Evolutionary conservation across 1,284 basidiomycete species (phyloP).

Genomic region (Irpex lacteus): DNA sequence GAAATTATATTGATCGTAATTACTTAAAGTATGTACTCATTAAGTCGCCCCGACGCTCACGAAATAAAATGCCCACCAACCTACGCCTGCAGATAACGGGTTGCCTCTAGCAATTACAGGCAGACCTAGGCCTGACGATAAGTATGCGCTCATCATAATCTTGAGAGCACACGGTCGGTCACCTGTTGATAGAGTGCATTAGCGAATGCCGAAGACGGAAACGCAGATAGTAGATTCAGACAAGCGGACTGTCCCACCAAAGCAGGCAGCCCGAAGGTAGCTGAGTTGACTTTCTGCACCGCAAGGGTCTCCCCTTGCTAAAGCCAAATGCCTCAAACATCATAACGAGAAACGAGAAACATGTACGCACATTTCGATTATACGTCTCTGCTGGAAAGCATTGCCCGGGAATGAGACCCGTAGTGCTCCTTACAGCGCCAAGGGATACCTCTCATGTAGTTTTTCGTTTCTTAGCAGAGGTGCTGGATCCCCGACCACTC

Average conservation of each 20-base stretch:
- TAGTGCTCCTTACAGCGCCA: not conserved
- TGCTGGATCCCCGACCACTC: not conserved
- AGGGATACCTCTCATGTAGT: not conserved
- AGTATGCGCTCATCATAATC: too few relatives aligned
- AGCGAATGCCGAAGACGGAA: not conserved
- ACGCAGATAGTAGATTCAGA: conserved; percentile 26
- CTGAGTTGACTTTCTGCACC: conserved; percentile 62
- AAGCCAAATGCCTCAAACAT: conserved; percentile 95
- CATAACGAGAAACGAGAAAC: conserved; percentile 36
- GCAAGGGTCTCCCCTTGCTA: conserved; percentile 58
- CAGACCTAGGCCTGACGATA: too few relatives aligned
- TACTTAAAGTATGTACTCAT: too few relatives aligned
- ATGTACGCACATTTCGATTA: not conserved
- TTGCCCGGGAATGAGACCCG: not conserved
- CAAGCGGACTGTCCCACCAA: conserved; percentile 37
- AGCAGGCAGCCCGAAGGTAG: conserved; percentile 54
- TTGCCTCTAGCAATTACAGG: too few relatives aligned
- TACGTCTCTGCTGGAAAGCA: too few relatives aligned
- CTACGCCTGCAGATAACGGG: too few relatives aligned
- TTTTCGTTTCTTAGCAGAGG: not conserved
- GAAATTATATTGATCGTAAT: too few relatives aligned
- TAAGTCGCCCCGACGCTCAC: too few relatives aligned
- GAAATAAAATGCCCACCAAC: too few relatives aligned
- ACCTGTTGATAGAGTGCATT: not conserved
- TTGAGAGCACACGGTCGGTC: not conserved